These are phyloP conservation scores for Stagonosporopsis tanaceti DNA, from an alignment of 2,329 filamentous ascomycete genomes.

Conservation along the genomic window DNA sequence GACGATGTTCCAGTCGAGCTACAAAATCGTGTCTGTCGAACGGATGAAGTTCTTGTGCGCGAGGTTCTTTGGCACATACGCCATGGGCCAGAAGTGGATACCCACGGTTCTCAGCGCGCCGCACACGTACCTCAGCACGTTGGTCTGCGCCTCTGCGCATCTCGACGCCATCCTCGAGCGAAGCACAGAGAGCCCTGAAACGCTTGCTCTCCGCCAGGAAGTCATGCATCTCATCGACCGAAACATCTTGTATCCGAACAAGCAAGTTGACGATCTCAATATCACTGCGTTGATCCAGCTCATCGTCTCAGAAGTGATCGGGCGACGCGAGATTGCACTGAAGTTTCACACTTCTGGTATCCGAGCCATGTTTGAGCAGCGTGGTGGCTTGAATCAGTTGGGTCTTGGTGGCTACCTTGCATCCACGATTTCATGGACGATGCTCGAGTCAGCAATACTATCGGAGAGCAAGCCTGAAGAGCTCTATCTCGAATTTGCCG, in stretches of 20 bases:
- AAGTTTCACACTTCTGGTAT: slow-evolving; percentile 41
- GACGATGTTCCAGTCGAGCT: slow-evolving; percentile 44
- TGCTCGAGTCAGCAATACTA: slow-evolving; percentile 43
- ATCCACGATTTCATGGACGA: slow-evolving; percentile 42
- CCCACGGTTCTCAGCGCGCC: slow-evolving; percentile 42
- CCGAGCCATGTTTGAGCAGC: slow-evolving; percentile 40
- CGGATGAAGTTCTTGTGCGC: slow-evolving; percentile 47
- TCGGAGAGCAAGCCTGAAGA: slow-evolving; percentile 35
- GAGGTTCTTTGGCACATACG: slow-evolving; percentile 43
- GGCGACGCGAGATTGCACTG: slow-evolving; percentile 31
- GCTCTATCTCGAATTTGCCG: slow-evolving; percentile 42
- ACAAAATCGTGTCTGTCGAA: slow-evolving; percentile 43
- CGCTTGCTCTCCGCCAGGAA: slow-evolving; percentile 43
- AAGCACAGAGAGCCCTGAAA: slow-evolving; percentile 39
- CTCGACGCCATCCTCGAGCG: slow-evolving; percentile 39
- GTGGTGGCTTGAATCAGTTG: slow-evolving; percentile 45
- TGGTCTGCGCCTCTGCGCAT: slow-evolving; percentile 47
- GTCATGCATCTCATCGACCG: slow-evolving; percentile 44
- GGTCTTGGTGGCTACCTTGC: slow-evolving; percentile 44
- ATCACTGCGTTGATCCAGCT: slow-evolving; percentile 49
- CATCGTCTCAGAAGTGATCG: slow-evolving; percentile 46
- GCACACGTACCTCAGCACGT: slow-evolving; percentile 49
- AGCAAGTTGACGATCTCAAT: slow-evolving; percentile 42
- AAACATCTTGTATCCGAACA: slow-evolving; percentile 33
- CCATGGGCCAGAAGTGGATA: slow-evolving; percentile 47